Evolutionary conservation across 805 yeast genomes (phyloP).

Genomic region (Lipomyces starkeyi): DNA sequence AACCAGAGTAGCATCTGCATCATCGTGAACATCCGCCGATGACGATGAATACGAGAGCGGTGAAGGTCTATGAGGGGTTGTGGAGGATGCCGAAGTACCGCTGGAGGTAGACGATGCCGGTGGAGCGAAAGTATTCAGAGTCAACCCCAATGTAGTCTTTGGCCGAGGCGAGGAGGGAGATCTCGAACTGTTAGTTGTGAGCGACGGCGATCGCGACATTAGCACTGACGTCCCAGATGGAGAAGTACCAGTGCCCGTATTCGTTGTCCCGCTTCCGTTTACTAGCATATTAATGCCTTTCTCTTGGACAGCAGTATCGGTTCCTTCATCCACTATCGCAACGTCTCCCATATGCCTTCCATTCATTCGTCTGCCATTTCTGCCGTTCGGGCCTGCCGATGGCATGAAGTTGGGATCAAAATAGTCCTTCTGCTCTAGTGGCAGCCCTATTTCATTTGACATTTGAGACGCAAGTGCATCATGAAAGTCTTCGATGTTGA

Average conservation of each 20-base stretch:
- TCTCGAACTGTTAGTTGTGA: constrained; percentile 2
- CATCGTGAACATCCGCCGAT: not conserved
- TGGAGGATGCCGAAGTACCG: not conserved
- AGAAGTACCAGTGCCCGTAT: not conserved
- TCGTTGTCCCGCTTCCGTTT: not conserved
- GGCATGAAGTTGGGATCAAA: constrained; percentile 3
- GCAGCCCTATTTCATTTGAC: not conserved
- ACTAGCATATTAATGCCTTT: not conserved
- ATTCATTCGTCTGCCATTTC: not conserved
- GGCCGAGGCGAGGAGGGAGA: not conserved
- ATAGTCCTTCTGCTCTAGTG: not conserved
- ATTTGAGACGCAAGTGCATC: constrained; percentile 10
- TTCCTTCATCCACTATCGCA: not conserved
- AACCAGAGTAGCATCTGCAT: constrained; percentile 1
- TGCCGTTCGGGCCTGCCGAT: not conserved
- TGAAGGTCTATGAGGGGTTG: constrained; percentile 1
- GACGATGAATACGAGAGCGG: constrained; percentile 7
- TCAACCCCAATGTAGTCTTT: not conserved
- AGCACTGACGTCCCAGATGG: not conserved
- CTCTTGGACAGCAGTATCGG: not conserved
- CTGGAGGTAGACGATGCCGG: not conserved
- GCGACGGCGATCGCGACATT: constrained; percentile 3
- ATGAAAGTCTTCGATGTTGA: constrained; percentile 8
- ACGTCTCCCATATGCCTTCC: not conserved
- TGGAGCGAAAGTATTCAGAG: not conserved